Evolutionary conservation across 129 eudicot genomes (phyloP).

Genomic region (Artemisia argyi): DNA sequence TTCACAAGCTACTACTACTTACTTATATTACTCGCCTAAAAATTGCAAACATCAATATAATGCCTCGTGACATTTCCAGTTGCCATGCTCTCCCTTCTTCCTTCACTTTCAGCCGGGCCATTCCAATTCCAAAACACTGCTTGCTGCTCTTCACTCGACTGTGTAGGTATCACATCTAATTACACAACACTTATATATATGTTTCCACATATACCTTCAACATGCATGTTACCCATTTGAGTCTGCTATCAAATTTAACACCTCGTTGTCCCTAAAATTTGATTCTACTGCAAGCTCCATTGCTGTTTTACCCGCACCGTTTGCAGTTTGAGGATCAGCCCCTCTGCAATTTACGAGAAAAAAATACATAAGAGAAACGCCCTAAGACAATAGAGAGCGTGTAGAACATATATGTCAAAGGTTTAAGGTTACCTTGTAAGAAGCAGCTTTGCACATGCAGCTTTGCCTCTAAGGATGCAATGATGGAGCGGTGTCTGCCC

Average conservation of each 20-base stretch:
- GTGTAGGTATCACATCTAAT: neutral
- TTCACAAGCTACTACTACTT: no score
- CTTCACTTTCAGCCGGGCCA: no score
- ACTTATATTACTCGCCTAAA: no score
- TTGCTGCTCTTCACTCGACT: no score
- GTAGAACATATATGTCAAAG: neutral
- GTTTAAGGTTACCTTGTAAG: constrained; percentile 62
- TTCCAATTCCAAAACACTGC: no score
- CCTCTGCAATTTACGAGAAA: constrained; percentile 51
- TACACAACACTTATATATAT: constrained; percentile 14
- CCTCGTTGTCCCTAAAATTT: constrained; percentile 60
- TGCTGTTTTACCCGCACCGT: constrained; percentile 66
- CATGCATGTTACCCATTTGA: constrained; percentile 35
- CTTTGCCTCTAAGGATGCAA: constrained; percentile 73
- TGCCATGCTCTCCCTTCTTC: no score
- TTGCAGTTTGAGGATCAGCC: constrained; percentile 65
- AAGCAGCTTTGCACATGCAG: constrained; percentile 71
- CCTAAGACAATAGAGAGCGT: no score
- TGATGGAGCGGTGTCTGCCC: constrained; percentile 80
- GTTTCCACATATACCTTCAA: neutral
- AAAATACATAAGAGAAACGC: neutral
- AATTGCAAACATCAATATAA: no score
- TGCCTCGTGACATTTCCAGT: no score
- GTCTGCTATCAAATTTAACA: constrained; percentile 55
- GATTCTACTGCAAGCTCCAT: constrained; percentile 65